A percentile compares a stretch with the other conserved stretches of the same genome.
phyloP scores from a whole-genome alignment of 2,329 filamentous ascomycete genomes.

The Cercospora sp. region DNA sequence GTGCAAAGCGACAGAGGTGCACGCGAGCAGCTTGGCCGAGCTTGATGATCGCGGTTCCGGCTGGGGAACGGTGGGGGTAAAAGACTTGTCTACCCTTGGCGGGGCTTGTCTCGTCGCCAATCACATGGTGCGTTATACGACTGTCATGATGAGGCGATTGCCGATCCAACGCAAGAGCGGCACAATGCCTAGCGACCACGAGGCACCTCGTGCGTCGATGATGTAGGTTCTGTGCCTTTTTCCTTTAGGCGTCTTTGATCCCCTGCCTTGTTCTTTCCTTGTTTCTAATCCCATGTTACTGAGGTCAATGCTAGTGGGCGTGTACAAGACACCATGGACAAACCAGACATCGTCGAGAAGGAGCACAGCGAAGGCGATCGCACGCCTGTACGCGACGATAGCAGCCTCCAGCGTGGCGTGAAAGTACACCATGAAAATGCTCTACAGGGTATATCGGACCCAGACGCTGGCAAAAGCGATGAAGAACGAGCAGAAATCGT shows the following conservation, averaged over 20 bases:
- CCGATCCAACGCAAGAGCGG: slow-evolving; percentile 3
- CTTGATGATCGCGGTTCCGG: background rate
- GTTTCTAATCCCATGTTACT: background rate
- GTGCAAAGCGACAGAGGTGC: background rate
- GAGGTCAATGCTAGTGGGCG: background rate
- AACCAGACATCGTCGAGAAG: background rate
- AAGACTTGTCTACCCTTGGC: background rate
- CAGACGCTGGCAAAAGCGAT: slow-evolving; percentile 16
- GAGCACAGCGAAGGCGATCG: slow-evolving; percentile 3
- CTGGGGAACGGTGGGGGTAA: background rate
- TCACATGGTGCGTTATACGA: background rate
- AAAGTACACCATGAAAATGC: background rate
- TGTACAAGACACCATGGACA: slow-evolving; percentile 3
- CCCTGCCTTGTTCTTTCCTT: background rate
- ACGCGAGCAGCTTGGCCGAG: slow-evolving; percentile 7
- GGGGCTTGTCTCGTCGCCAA: background rate
- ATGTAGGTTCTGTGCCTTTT: background rate
- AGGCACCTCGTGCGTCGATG: slow-evolving; percentile 5
- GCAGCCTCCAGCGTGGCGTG: background rate
- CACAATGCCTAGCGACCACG: slow-evolving; percentile 3
- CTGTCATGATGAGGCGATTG: background rate
- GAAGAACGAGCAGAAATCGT: slow-evolving; percentile 18
- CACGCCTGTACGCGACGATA: slow-evolving; percentile 2
- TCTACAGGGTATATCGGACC: slow-evolving; percentile 3
- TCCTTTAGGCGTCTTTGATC: background rate